A percentile compares a stretch with the other conserved stretches of the same genome.
These are phyloP conservation scores for Angomonas ambiguus DNA, from an alignment of 208 protist genomes.

Conservation along the genomic window DNA sequence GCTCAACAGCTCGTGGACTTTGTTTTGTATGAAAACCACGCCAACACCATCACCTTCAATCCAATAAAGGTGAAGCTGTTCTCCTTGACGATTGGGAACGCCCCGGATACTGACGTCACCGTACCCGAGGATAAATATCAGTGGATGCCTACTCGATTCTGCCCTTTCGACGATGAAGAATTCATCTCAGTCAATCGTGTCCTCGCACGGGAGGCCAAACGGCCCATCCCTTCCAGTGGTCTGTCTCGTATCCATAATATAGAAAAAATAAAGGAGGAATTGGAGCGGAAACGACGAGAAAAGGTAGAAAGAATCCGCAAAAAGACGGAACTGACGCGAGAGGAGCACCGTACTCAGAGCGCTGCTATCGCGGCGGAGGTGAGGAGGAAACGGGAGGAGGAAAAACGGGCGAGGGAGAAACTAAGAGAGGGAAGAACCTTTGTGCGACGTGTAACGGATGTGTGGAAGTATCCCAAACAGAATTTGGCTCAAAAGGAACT, in stretches of 20 bases:
- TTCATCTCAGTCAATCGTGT: not conserved
- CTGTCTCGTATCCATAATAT: slow-evolving; percentile 9
- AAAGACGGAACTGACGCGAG: slow-evolving; percentile 19
- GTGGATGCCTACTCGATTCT: not conserved
- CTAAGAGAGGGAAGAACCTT: slow-evolving; percentile 4
- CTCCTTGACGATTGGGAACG: not conserved
- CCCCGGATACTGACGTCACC: not conserved
- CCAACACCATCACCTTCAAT: slow-evolving; percentile 7
- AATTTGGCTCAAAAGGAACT: not conserved
- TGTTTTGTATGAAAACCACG: slow-evolving; percentile 21
- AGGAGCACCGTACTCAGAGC: not conserved
- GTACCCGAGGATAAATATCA: not conserved
- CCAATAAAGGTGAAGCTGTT: slow-evolving; percentile 4
- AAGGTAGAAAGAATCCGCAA: slow-evolving; percentile 21
- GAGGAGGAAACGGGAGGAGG: slow-evolving; percentile 12
- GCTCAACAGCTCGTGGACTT: slow-evolving; percentile 34
- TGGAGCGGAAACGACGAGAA: slow-evolving; percentile 17
- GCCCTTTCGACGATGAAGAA: not conserved
- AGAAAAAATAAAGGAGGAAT: slow-evolving; percentile 18
- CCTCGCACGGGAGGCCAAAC: not conserved
- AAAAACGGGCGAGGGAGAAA: slow-evolving; percentile 19
- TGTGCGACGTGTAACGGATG: slow-evolving; percentile 1
- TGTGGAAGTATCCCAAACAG: slow-evolving; percentile 11
- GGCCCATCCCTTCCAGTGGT: not conserved
- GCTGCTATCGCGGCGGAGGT: not conserved